These are phyloP conservation scores for Mrakia gelida DNA, from an alignment of 768 basidiomycete genomes.

Conservation along the genomic window DNA sequence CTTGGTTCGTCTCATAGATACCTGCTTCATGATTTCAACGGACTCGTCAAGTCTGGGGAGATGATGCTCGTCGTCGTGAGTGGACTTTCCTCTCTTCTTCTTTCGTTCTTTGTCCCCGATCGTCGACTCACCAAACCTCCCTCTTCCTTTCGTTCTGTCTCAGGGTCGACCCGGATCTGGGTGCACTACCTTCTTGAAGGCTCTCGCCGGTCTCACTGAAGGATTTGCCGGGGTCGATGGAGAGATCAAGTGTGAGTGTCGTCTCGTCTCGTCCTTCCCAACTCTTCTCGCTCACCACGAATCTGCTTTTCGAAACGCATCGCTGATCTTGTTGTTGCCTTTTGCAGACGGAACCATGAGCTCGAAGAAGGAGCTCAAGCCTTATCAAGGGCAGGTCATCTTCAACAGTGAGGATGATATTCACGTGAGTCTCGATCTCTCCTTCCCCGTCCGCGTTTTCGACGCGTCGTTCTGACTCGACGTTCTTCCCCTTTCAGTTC, in stretches of 20 bases:
- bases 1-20: background rate
- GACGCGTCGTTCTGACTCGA: background rate
- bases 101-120: background rate
- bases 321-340: background rate
- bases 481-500: background rate
- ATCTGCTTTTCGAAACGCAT: background rate
- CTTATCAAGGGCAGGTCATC: conserved; percentile 25
- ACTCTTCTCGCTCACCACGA: no score
- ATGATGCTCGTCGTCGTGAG: conserved; percentile 26
- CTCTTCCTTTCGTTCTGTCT: background rate
- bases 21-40: conserved; percentile 21
- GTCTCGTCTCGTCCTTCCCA: background rate
- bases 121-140: background rate
- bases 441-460: background rate
- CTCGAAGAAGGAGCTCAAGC: conserved; percentile 1
- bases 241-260: background rate
- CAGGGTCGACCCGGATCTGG: conserved; percentile 14
- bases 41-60: conserved; percentile 14
- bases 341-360: background rate
- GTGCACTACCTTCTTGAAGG: conserved; percentile 17
- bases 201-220: conserved; percentile 1
- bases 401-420: conserved; percentile 34
- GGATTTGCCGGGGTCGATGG: conserved; percentile 23
- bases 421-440: conserved; percentile 8
- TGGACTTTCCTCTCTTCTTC: background rate